Base-by-base conservation (phyloP, 208 protist genomes). In the Leishmania braziliensis region DNA sequence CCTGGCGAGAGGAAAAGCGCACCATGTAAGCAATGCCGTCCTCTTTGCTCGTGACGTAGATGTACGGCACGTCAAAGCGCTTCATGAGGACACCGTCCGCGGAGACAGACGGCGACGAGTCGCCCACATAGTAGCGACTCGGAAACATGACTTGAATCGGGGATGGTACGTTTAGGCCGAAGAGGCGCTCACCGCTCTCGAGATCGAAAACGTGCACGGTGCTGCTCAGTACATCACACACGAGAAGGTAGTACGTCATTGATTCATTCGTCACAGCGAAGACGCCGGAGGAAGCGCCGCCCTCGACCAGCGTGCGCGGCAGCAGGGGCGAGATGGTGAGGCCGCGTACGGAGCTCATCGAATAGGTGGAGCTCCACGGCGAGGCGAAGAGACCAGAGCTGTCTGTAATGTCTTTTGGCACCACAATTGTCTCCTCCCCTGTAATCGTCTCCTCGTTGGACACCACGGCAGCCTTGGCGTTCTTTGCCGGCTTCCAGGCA, bases 1-100 rank as follows among this genome's bases (percentile, higher is more conserved):
- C 82, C 75, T 79, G 76, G 48, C 71, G 78, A 43, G 86, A 62
- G 20, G 88, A 74, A 76, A 97, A 93, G 73, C 87, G 94, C 29
- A 96, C 88, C 75, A 96, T 84, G 79, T 95, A 96, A 36, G 86
- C 85, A 82, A 95, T 92, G 39, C 90, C 92, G 66, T 96, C 91
- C n/a, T 97, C 92, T 78, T 95, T 95, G 83, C 91, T 96, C 43
- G 94, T 95, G n/a, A 96, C 92, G 88, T 96, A 97, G 33, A 97
- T 83, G 86, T 94, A 92, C 43, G 92, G 92, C 62, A 80, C 70
- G 26, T 93, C 88, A 79, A 92, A 92, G 75, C 66, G 75, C 77
- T 77, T 78, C 83, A 78, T 77, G 29, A 70, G 48, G 26, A 70
- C 51, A 26, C 80, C 75, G 36, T 50, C 75, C 46, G 75, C 51